Evolutionary conservation across 2,329 filamentous ascomycete species (phyloP).

Genomic region (Cadophora malorum): DNA sequence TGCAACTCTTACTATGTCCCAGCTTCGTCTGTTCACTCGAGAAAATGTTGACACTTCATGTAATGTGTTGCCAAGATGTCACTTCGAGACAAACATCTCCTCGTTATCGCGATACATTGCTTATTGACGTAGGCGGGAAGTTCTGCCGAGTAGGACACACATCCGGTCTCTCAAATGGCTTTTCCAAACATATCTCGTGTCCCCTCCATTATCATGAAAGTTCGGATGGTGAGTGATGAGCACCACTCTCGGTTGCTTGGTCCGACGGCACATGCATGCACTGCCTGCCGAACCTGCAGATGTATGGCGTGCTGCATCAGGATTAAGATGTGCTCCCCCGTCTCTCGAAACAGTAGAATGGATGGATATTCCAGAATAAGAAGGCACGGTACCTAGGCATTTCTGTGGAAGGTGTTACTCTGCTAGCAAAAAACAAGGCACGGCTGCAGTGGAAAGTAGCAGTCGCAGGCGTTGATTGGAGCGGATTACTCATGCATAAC

Average conservation of each 20-base stretch:
- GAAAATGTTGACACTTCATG: neutral
- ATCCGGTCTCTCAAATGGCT: neutral
- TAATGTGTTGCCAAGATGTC: neutral
- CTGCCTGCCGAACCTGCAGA: constrained; percentile 5
- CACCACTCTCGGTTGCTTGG: constrained; percentile 8
- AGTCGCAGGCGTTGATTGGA: neutral
- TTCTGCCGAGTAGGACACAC: neutral
- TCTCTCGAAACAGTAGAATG: neutral
- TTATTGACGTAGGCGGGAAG: neutral
- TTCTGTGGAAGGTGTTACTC: neutral
- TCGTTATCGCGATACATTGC: neutral
- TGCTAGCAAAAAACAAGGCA: neutral
- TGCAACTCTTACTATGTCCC: neutral
- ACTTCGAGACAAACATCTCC: neutral
- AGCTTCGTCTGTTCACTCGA: neutral
- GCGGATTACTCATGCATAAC: neutral
- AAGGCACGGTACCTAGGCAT: neutral
- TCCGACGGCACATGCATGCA: constrained; percentile 4
- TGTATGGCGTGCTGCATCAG: neutral
- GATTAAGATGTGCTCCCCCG: neutral
- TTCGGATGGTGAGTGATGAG: neutral
- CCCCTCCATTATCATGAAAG: neutral
- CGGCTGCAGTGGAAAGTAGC: neutral
- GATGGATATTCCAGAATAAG: neutral
- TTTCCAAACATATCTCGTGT: neutral